These are phyloP conservation scores for Dactylonectria macrodidyma DNA, from an alignment of 2,329 filamentous ascomycete species.

Conservation along the genomic window DNA sequence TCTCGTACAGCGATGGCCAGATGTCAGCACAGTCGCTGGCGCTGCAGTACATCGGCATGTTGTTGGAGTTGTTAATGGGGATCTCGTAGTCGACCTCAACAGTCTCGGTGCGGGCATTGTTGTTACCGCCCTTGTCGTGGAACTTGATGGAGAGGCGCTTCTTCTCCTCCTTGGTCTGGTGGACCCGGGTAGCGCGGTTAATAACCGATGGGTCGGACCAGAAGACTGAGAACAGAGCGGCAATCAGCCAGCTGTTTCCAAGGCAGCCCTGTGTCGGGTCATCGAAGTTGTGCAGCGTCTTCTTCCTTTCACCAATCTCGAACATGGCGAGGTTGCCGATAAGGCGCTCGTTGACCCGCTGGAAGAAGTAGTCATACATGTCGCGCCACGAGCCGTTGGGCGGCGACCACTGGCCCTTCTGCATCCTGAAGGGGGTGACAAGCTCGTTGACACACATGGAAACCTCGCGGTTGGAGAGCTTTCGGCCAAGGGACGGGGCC, in stretches of 20 bases:
- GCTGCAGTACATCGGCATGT: constrained; percentile 59
- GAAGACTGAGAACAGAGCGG: constrained; percentile 61
- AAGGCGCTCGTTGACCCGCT: constrained; percentile 49
- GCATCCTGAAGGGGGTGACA: too few relatives aligned
- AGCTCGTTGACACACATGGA: too few relatives aligned
- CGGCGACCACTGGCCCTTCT: too few relatives aligned
- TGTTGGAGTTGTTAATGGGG: constrained; percentile 61
- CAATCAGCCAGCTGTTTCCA: constrained; percentile 61
- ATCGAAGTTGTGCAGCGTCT: constrained; percentile 52
- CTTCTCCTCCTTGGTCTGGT: constrained; percentile 45
- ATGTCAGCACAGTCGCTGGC: constrained; percentile 58
- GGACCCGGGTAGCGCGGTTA: constrained; percentile 53
- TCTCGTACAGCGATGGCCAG: constrained; percentile 62
- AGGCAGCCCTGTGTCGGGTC: constrained; percentile 60
- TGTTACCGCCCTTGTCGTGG: constrained; percentile 61
- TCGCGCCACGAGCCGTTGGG: too few relatives aligned
- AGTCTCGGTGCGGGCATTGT: constrained; percentile 55
- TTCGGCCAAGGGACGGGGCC: too few relatives aligned
- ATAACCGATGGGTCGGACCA: constrained; percentile 60
- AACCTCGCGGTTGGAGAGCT: too few relatives aligned
- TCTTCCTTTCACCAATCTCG: constrained; percentile 40
- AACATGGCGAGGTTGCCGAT: constrained; percentile 52
- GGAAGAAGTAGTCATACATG: constrained; percentile 55
- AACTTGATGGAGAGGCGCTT: constrained; percentile 54
- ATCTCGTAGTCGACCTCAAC: constrained; percentile 61